A percentile compares a stretch with the other conserved stretches of the same genome.
Evolutionary conservation across 495 filamentous ascomycete species (phyloP).

Genomic region (Physcia stellaris): DNA sequence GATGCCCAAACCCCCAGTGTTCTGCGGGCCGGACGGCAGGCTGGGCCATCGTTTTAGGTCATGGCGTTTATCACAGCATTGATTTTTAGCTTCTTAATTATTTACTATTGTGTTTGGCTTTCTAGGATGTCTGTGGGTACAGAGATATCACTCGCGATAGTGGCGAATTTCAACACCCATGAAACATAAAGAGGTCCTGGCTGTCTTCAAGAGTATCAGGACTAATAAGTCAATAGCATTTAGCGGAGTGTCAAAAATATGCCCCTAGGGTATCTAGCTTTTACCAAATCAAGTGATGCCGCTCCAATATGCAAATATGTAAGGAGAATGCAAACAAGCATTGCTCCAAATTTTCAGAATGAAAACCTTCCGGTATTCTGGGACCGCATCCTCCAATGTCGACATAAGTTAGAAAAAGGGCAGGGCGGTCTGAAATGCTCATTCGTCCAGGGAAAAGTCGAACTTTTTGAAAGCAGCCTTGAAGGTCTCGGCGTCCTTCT

Average conservation of each 20-base stretch:
- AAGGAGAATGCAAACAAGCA: background rate
- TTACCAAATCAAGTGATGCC: background rate
- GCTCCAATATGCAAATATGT: background rate
- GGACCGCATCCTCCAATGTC: background rate
- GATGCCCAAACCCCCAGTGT: background rate
- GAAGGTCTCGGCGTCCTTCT: slow-evolving; percentile 62
- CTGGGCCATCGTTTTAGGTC: background rate
- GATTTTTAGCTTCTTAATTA: background rate
- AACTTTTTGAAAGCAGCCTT: slow-evolving; percentile 73
- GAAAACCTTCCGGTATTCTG: background rate
- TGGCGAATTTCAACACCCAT: too few relatives aligned
- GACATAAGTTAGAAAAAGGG: too few relatives aligned
- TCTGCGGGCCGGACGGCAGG: background rate
- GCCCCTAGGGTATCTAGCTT: too few relatives aligned
- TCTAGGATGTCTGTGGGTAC: too few relatives aligned
- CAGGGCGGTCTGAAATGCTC: background rate
- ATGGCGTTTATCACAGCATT: background rate
- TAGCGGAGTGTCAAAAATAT: too few relatives aligned
- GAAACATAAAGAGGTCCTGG: too few relatives aligned
- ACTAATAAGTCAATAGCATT: too few relatives aligned
- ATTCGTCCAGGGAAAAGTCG: slow-evolving; percentile 54
- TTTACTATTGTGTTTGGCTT: background rate
- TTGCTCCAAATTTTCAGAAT: background rate
- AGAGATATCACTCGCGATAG: too few relatives aligned
- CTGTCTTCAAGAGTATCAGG: too few relatives aligned